phyloP scores from a whole-genome alignment of 805 yeast species.

The Spathaspora passalidarum region DNA sequence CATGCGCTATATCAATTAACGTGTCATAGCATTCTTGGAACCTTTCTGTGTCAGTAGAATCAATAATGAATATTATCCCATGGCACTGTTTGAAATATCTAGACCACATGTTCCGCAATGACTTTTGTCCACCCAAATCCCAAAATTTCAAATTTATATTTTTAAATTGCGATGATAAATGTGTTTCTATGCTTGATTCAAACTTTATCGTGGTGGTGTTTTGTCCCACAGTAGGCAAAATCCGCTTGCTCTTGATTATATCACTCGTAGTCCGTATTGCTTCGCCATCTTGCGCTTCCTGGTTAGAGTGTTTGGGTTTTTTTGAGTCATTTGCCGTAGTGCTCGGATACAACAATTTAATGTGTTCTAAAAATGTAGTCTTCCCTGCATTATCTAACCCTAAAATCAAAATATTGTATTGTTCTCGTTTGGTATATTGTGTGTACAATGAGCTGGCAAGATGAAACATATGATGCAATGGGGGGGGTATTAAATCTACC shows the following conservation, averaged over 20 bases:
- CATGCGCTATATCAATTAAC: constrained; percentile 45
- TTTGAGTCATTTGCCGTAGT: constrained; percentile 15
- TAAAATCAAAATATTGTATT: constrained; percentile 56
- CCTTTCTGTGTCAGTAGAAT: constrained; percentile 80
- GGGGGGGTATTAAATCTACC: not conserved
- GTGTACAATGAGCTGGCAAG: constrained; percentile 43
- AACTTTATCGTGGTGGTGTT: constrained; percentile 52
- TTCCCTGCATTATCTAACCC: constrained; percentile 97
- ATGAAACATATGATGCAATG: constrained; percentile 33
- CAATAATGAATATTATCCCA: constrained; percentile 89
- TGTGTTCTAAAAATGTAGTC: constrained; percentile 50
- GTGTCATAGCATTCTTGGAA: constrained; percentile 79
- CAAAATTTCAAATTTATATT: constrained; percentile 70
- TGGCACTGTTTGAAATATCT: constrained; percentile 83
- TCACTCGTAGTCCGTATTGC: constrained; percentile 18
- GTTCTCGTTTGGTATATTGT: constrained; percentile 44
- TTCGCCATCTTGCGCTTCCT: constrained; percentile 3
- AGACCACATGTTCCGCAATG: constrained; percentile 83
- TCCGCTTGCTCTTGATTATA: constrained; percentile 48
- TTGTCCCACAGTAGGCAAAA: constrained; percentile 94
- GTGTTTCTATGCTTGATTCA: constrained; percentile 38
- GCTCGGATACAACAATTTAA: constrained; percentile 34
- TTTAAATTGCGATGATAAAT: constrained; percentile 29
- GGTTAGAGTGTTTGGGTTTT: constrained; percentile 6
- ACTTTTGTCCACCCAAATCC: constrained; percentile 96